Evolutionary conservation across 805 yeast genomes (phyloP), one percentile per base, ranked within the genome.

Genomic region (Zygoascus tannicola): DNA sequence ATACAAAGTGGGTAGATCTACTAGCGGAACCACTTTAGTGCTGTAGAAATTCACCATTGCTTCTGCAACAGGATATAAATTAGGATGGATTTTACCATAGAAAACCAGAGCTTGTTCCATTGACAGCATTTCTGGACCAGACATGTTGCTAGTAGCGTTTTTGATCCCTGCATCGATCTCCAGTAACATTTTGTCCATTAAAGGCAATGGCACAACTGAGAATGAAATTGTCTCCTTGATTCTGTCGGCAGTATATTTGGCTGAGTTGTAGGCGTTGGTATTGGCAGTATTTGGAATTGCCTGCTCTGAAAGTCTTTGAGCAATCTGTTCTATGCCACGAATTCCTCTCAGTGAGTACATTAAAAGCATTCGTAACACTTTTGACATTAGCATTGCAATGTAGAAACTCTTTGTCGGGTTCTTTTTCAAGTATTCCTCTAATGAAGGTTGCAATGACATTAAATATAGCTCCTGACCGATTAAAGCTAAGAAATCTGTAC

Each of bases 401-500:
- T 60, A 59, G 3, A 68, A 43, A 1, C 60, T 55, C 22, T 33
- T 33, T 12, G 36, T 19, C 5, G 32, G n/a, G 4, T 40, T 37
- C 20, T 42, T 38, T 21, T 41, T 26, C 21, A 38, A 35, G 39
- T 38, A 50, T 3, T 15, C 22, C 15, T 40, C 21, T 14, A 8
- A 20, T 16, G 48, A 42, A 1, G 42, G 47, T 2, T 52, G 46
- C 4, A 49, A 41, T 7, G 56, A 45, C 0, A 58, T 57, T 35
- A 55, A 40, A 32, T 57, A 59, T 45, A 66, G 70, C 51, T 90
- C 95, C 59, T 88, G 94, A 44, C 79, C 75, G 34, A 85, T 58
- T 49, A 75, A 78, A 1, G 81, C 76, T 44, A 85, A 69, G 48
- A 85, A 75, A 57, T 87, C 96, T 26, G 85, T 73, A 51, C 85